These are phyloP conservation scores for Exserohilum turcica DNA, from an alignment of 2,329 filamentous ascomycete genomes.

Conservation along the genomic window DNA sequence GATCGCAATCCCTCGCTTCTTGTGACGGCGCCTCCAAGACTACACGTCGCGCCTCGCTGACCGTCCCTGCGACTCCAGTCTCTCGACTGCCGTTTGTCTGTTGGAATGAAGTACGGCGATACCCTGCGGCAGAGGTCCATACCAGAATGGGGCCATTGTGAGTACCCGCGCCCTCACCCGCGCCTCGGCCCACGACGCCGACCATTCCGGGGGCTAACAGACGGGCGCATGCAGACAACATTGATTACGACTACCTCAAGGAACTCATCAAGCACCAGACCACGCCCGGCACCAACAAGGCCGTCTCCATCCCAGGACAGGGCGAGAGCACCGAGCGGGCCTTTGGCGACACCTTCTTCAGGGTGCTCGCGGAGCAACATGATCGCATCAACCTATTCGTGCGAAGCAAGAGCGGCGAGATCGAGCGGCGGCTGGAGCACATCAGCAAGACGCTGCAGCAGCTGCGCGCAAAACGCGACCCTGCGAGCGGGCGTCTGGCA, in stretches of 20 bases:
- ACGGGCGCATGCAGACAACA: constrained; percentile 65
- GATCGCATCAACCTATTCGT: constrained; percentile 79
- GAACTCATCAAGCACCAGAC: constrained; percentile 82
- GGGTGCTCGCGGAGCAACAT: constrained; percentile 74
- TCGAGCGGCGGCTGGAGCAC: constrained; percentile 65
- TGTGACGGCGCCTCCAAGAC: constrained; percentile 16
- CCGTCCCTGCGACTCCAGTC: background rate
- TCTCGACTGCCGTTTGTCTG: constrained; percentile 4
- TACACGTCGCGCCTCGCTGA: constrained; percentile 11
- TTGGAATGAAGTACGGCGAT: constrained; percentile 75
- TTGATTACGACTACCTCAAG: constrained; percentile 88
- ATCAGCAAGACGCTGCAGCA: constrained; percentile 48
- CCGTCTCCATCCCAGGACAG: constrained; percentile 76
- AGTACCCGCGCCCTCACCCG: constrained; percentile 34
- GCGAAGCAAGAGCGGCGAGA: constrained; percentile 78
- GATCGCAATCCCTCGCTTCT: constrained; percentile 13
- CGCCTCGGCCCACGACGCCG: too few relatives aligned
- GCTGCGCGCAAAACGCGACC: constrained; percentile 31
- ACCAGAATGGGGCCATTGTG: constrained; percentile 80
- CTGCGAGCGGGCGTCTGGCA: constrained; percentile 40
- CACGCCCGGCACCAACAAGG: constrained; percentile 69
- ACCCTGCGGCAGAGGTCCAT: constrained; percentile 76
- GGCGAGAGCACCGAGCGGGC: constrained; percentile 59
- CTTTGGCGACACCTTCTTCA: constrained; percentile 75
- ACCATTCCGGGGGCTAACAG: constrained; percentile 27